These are phyloP conservation scores for Diutina ranongensis DNA, from an alignment of 1,139 yeast species.

Conservation along the genomic window DNA sequence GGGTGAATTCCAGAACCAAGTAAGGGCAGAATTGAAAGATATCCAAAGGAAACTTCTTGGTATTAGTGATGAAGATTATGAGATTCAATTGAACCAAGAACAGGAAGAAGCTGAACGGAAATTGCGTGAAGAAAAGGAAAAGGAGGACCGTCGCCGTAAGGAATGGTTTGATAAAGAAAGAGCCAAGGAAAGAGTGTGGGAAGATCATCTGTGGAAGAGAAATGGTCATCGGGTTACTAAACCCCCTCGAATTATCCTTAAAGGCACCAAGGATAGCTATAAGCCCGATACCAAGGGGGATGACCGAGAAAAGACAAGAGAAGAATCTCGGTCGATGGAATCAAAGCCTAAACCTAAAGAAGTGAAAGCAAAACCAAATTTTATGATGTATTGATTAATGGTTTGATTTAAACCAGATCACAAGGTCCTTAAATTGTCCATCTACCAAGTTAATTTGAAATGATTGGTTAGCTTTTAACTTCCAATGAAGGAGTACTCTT, in stretches of 20 bases:
- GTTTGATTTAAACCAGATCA: no score
- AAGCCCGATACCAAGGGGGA: not conserved
- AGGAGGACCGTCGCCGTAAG: conserved; percentile 8
- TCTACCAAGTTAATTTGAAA: no score
- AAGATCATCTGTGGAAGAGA: not conserved
- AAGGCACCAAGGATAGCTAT: not conserved
- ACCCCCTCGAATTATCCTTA: conserved; percentile 1
- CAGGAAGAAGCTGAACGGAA: conserved; percentile 8
- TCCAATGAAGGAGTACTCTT: no score
- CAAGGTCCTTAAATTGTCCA: no score
- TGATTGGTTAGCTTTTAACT: no score
- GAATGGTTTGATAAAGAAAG: conserved; percentile 8
- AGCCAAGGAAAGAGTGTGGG: not conserved
- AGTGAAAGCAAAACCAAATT: not conserved
- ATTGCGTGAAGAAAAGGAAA: conserved; percentile 8
- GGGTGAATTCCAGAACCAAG: conserved; percentile 24
- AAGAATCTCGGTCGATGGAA: not conserved
- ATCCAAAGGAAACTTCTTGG: conserved; percentile 24
- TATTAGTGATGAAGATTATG: conserved; percentile 31
- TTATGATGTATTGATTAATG: conserved; percentile 1
- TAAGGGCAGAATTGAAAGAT: conserved; percentile 26
- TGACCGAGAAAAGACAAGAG: not conserved
- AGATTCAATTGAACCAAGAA: conserved; percentile 15
- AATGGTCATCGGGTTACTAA: not conserved
- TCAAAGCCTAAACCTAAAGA: no score